Base-by-base conservation (phyloP, 106 monocot species). In the Dioscorea alata region DNA sequence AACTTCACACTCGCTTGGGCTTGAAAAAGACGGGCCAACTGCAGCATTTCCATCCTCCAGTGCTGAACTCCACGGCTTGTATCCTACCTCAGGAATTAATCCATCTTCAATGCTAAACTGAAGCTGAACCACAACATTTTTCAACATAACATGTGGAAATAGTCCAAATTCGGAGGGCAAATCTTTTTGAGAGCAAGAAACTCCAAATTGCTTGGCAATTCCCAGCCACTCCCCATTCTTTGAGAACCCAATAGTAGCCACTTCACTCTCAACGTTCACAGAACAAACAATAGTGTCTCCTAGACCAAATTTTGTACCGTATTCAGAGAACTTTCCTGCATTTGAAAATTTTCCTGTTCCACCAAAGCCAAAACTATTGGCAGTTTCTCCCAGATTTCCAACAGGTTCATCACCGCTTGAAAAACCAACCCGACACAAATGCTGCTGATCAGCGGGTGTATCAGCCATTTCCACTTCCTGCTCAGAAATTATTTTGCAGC, bases 321-420 rank as follows among this genome's bases (percentile, higher is more conserved):
- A 90, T 19, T 80, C 75, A 14, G 60, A 66, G 54, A 85, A 80
- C n/a, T 75, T 83, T 18, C 78, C 74, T 0, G 66, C 57, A 61
- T 57, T 75, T 23, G 90, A 90, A 61, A 85, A 90, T 48, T 85
- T 90, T 31, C 90, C 85, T 16, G 90, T 90, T 54, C 90, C 90
- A 49, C 85, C 90, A 75, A 80, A 85, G 1, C 90, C 90, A 68
- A 80, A 85, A 67, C 90, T 85, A 33, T 75, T 69, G 3, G 20
- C 23, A 22, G 74, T 85, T 75, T 90, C 90, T 49, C 90, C 90
- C 42, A 90, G 85, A 52, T 63, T 78, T 49, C 83, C 90, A 28
- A 78, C 80, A 57, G 80, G 74, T 42, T 78, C 85, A 65, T 75
- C 90, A 42, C 80, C 83, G 61, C 80, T 77, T 48, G 85, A 90